Percentiles rank a stretch among this genome's conserved stretches.
Conservation (phyloP, 2,329 filamentous ascomycete genomes). For the Colletotrichum coccodes region DNA sequence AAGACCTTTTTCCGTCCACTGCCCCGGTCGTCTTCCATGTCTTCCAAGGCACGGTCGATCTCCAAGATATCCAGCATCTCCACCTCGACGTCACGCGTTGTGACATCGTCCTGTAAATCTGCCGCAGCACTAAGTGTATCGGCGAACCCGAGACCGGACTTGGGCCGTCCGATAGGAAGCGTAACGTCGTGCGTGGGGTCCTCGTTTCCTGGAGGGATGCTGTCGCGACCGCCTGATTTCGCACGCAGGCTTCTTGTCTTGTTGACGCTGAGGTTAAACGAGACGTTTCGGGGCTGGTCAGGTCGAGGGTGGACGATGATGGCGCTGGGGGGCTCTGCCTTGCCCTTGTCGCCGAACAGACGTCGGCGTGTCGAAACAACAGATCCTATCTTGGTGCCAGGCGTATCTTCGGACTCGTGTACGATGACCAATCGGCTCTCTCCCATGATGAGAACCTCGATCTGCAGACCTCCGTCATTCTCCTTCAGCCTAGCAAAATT, state of each 20-base stretch:
- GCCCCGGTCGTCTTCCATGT: conserved; percentile 61
- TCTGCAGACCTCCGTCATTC: conserved; percentile 55
- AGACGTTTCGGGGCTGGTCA: conserved; percentile 48
- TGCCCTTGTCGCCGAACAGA: conserved; percentile 40
- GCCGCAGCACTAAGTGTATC: conserved; percentile 63
- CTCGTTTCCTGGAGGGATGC: conserved; percentile 15
- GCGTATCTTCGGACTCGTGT: conserved; percentile 61
- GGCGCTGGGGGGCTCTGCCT: conserved; percentile 56
- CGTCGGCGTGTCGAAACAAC: conserved; percentile 44
- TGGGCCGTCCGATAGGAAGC: conserved; percentile 41
- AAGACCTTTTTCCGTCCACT: conserved; percentile 62
- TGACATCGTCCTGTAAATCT: conserved; percentile 60
- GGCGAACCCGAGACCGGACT: conserved; percentile 59
- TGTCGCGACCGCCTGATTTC: conserved; percentile 18
- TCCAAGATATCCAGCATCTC: conserved; percentile 75
- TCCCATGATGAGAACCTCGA: conserved; percentile 65
- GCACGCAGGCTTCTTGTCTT: conserved; percentile 39
- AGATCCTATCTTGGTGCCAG: conserved; percentile 53
- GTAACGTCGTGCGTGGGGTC: conserved; percentile 36
- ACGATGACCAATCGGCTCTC: conserved; percentile 66
- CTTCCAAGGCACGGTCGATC: conserved; percentile 69
- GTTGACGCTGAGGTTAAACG: conserved; percentile 62
- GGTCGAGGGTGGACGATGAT: conserved; percentile 65
- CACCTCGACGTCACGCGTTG: conserved; percentile 63
- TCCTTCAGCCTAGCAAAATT: conserved; percentile 41